Conservation (phyloP, 2,329 filamentous ascomycete genomes). For the Aspergillus jensenii region DNA sequence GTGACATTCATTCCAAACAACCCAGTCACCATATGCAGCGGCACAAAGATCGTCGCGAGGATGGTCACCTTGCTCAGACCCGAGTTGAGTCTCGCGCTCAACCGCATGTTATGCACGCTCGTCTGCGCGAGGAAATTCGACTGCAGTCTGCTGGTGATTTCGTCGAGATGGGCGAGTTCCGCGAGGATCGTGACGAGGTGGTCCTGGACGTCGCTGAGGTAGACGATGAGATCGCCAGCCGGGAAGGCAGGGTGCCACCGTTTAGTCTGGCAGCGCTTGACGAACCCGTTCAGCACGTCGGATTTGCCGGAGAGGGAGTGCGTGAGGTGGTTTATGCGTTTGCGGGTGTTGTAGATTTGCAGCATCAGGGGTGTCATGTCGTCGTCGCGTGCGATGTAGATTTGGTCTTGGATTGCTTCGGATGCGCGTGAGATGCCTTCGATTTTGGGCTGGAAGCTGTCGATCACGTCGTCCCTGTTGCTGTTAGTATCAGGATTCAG, state of each 20-base stretch:
- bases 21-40: constrained; percentile 80
- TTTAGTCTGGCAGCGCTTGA: constrained; percentile 80
- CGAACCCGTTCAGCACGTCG: constrained; percentile 93
- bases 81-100: constrained; percentile 81
- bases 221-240: constrained; percentile 89
- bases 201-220: constrained; percentile 95
- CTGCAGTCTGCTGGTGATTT: constrained; percentile 89
- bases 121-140: constrained; percentile 94
- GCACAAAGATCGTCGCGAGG: constrained; percentile 87
- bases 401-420: constrained; percentile 89
- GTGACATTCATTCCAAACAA: constrained; percentile 53
- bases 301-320: constrained; percentile 90
- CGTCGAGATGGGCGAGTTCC: constrained; percentile 92
- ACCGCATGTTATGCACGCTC: constrained; percentile 82
- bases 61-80: constrained; percentile 93
- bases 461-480: constrained; percentile 85
- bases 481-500: background rate
- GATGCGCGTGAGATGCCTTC: constrained; percentile 79
- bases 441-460: constrained; percentile 86
- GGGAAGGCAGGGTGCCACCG: constrained; percentile 91
- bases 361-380: constrained; percentile 83
- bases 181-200: constrained; percentile 97
- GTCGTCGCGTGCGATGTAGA: constrained; percentile 85
- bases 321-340: constrained; percentile 88
- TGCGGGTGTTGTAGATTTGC: constrained; percentile 81